phyloP scores from a whole-genome alignment of 495 filamentous ascomycete genomes.

The Hamigera avellanea region DNA sequence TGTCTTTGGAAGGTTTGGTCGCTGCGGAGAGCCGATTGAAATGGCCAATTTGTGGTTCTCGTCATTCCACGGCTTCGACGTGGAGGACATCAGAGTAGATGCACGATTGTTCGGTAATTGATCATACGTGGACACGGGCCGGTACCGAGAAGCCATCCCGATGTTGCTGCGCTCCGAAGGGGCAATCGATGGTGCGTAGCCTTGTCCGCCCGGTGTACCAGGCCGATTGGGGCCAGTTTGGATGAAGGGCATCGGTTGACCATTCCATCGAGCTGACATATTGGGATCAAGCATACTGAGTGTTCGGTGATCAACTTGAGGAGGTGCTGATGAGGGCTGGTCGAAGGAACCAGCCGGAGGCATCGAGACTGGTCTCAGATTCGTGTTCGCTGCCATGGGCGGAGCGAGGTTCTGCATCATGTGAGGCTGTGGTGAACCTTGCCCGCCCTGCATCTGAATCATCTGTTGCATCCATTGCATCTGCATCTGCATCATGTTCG shows the following conservation, averaged over 20 bases:
- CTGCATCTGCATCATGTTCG: slow-evolving; percentile 84
- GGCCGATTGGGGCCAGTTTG: slow-evolving; percentile 18
- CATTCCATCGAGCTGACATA: slow-evolving; percentile 42
- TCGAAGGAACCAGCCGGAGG: slow-evolving; percentile 16
- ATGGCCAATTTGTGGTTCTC: slow-evolving; percentile 25
- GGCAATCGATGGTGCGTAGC: slow-evolving; percentile 68
- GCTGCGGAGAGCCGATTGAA: slow-evolving; percentile 8
- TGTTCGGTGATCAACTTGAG: slow-evolving; percentile 39
- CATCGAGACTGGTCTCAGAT: slow-evolving; percentile 34
- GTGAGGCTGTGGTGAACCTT: neutral
- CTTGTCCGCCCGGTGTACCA: slow-evolving; percentile 19
- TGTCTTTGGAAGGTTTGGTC: slow-evolving; percentile 17
- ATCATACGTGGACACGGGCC: slow-evolving; percentile 59
- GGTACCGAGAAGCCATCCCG: slow-evolving; percentile 81
- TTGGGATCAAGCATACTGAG: slow-evolving; percentile 77
- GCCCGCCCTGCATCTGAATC: slow-evolving; percentile 57
- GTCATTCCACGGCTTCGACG: slow-evolving; percentile 36
- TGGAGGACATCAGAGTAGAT: slow-evolving; percentile 39
- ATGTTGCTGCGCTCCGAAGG: slow-evolving; percentile 92
- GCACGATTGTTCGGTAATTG: slow-evolving; percentile 24
- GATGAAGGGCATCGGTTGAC: slow-evolving; percentile 20
- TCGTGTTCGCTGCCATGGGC: slow-evolving; percentile 10
- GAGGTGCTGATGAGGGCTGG: slow-evolving; percentile 5
- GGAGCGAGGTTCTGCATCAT: slow-evolving; percentile 1
- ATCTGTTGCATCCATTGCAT: slow-evolving; percentile 72